A percentile compares a stretch with the other conserved stretches of the same genome.
phyloP scores from a whole-genome alignment of 345 rosid genomes.

The Sisymbrium irio region DNA sequence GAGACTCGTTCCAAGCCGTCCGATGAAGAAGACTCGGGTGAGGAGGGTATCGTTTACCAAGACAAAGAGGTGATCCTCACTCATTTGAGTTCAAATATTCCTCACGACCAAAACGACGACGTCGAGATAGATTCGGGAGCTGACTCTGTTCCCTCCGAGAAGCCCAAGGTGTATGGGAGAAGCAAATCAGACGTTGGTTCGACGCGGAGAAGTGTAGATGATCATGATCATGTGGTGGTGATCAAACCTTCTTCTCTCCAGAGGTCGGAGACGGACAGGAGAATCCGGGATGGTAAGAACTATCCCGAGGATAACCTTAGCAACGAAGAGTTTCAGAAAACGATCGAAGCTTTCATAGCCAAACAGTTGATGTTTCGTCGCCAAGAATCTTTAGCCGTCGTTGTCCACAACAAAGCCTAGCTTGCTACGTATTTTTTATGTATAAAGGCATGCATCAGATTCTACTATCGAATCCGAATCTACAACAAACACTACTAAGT shows the following conservation, averaged over 20 bases:
- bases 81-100: slow-evolving; percentile 5
- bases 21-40: neutral
- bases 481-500: neutral
- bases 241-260: slow-evolving; percentile 25
- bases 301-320: slow-evolving; percentile 50
- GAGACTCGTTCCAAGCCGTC: slow-evolving; percentile 27
- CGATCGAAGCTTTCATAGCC: slow-evolving; percentile 71
- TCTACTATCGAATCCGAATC: neutral
- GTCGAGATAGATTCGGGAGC: neutral
- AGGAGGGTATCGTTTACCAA: slow-evolving; percentile 31
- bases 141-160: neutral
- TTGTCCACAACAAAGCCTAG: slow-evolving; percentile 38
- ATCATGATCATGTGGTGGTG: neutral
- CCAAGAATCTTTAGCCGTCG: slow-evolving; percentile 54
- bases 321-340: slow-evolving; percentile 70
- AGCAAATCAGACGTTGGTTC: slow-evolving; percentile 38
- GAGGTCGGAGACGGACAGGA: slow-evolving; percentile 51
- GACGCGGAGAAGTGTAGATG: slow-evolving; percentile 16
- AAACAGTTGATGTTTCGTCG: slow-evolving; percentile 64
- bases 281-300: neutral
- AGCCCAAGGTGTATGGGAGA: slow-evolving; percentile 30
- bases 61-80: slow-evolving; percentile 59
- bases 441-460: too few species aligned
- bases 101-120: neutral
- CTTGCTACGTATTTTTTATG: too few species aligned